Evolutionary conservation across 2,329 filamentous ascomycete genomes (phyloP), one percentile per base, ranked within the genome.

Genomic region (Ampelomyces quisqualis): DNA sequence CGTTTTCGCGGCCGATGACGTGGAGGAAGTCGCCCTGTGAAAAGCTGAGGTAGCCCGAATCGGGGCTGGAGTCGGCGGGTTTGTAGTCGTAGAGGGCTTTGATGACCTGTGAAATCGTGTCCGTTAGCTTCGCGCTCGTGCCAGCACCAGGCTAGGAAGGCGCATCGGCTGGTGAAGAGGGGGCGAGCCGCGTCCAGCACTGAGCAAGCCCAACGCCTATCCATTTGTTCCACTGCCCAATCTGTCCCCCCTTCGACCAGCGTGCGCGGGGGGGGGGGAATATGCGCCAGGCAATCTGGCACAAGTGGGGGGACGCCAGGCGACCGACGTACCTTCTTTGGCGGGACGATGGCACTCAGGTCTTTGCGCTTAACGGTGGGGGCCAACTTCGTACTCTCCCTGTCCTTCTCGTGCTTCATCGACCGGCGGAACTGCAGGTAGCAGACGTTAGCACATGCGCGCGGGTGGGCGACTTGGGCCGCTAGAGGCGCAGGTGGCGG

Each of bases 81-180:
- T 94, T 88, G 77, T 95, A 95, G 70, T 96, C 90, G 77, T 95
- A 95, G 44, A 96, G 84, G 20, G 93, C 93, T 76, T 91, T 90
- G 70, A 98, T 98, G 47, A 98, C 90, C 90, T 96, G 62, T 36
- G 49, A 52, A 46, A 60, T 53, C 47, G 43, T 48, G 34, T 42
- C 33, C 45, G 54, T 59, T 58, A 59, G 55, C 51, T 50, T 51
- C 45, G 43, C 49, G 53, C 53, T 48, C 50, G 38, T 49, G 43
- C 55, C 51, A 14, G 26, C 45, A 47, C 40, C 32, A 47, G 27
- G 17, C 51, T 49, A 46, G 34, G 20, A 36, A 19, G 33, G 28
- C 18, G 22, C 23, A 11, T 18, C 31, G 19, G 31, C 19, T 10
- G 30, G 14, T 14, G 34, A 14, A 17, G 34, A 20, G 13, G 19